Evolutionary conservation across 2,329 filamentous ascomycete species (phyloP).

Genomic region (Trichophyton simii): DNA sequence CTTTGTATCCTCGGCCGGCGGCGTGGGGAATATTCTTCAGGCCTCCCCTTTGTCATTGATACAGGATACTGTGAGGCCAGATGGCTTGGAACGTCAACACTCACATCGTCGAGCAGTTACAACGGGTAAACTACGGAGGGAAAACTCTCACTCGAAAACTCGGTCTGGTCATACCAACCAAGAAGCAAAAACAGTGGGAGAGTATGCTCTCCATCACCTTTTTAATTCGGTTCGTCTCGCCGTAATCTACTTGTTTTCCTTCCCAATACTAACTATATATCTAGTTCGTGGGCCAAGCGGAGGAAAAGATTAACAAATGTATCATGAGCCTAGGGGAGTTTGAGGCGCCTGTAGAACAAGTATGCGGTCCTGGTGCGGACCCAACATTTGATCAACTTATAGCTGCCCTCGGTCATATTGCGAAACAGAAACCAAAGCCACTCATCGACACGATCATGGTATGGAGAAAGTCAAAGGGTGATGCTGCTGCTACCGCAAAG

Average conservation of each 20-base stretch:
- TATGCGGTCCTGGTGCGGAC: constrained; percentile 84
- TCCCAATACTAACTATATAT: background rate
- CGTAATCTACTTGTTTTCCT: constrained; percentile 20
- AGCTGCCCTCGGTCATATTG: constrained; percentile 83
- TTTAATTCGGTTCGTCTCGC: constrained; percentile 61
- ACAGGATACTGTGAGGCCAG: constrained; percentile 25
- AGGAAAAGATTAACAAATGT: constrained; percentile 86
- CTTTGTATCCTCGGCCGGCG: constrained; percentile 23
- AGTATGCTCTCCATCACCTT: constrained; percentile 91
- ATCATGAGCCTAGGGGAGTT: constrained; percentile 66
- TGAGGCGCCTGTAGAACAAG: constrained; percentile 71
- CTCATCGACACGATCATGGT: constrained; percentile 96
- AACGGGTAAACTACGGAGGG: constrained; percentile 52
- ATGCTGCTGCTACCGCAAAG: constrained; percentile 61
- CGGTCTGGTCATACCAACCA: constrained; percentile 58
- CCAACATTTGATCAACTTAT: constrained; percentile 88
- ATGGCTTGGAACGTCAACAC: constrained; percentile 17
- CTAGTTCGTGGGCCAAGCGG: constrained; percentile 87
- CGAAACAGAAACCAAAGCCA: constrained; percentile 83
- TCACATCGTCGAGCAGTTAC: constrained; percentile 32
- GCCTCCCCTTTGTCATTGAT: constrained; percentile 25
- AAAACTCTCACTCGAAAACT: constrained; percentile 62
- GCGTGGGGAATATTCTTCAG: constrained; percentile 28
- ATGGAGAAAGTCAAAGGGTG: constrained; percentile 93
- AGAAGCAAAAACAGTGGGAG: constrained; percentile 85